Conservation (phyloP, 805 yeast species). For the Yamadazyma scolyti region DNA sequence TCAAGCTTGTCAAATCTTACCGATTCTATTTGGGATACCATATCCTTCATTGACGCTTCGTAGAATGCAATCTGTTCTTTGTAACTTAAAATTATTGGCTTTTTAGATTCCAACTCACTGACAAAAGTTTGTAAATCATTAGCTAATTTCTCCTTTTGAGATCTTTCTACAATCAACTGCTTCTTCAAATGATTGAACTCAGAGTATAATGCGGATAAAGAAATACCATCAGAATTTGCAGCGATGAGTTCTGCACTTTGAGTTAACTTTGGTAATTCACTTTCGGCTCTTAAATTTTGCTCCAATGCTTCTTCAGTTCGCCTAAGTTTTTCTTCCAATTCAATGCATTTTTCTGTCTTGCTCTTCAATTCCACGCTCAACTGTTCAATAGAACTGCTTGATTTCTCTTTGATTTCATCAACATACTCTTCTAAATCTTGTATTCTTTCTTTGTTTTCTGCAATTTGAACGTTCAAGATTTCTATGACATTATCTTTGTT, state of each 20-base stretch:
- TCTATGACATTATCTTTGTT: conserved; percentile 60
- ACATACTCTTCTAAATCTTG: conserved; percentile 48
- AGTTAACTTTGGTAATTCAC: conserved; percentile 42
- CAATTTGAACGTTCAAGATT: conserved; percentile 50
- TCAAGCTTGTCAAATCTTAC: conserved; percentile 49
- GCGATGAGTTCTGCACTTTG: conserved; percentile 56
- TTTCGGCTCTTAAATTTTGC: conserved; percentile 34
- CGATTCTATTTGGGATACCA: conserved; percentile 48
- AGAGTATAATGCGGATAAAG: conserved; percentile 61
- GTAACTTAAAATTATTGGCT: conserved; percentile 72
- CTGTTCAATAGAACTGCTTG: conserved; percentile 31
- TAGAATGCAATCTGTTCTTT: conserved; percentile 54
- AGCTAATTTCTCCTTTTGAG: conserved; percentile 68
- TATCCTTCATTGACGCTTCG: conserved; percentile 53
- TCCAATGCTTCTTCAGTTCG: conserved; percentile 41
- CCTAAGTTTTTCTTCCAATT: conserved; percentile 32
- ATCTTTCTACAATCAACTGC: conserved; percentile 64
- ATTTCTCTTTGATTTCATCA: conserved; percentile 36
- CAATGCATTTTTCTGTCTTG: conserved; percentile 29
- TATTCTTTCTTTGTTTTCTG: conserved; percentile 51
- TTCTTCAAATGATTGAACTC: conserved; percentile 63
- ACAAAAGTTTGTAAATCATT: conserved; percentile 68
- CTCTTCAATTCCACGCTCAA: conserved; percentile 30
- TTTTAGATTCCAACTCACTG: conserved; percentile 69
- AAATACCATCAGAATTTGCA: conserved; percentile 45